Conservation (phyloP, 208 protist species). For the Leishmania amazonensis region DNA sequence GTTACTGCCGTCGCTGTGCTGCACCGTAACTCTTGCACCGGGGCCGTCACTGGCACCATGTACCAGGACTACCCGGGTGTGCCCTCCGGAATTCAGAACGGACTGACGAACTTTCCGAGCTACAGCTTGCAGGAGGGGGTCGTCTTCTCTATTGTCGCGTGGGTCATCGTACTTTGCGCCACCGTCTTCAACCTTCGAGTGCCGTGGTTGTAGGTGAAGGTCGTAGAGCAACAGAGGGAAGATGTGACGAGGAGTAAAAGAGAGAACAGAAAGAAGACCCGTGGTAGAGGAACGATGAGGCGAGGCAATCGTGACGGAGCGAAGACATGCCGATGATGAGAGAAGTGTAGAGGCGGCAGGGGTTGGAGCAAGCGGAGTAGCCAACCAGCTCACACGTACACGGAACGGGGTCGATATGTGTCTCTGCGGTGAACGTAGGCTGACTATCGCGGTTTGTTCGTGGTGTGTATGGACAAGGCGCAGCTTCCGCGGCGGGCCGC, state of each 20-base stretch:
- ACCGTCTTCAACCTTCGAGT: slow-evolving; percentile 50
- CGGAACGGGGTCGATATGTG: background rate
- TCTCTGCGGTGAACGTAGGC: background rate
- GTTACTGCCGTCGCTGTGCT: slow-evolving; percentile 47
- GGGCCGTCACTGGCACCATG: slow-evolving; percentile 3
- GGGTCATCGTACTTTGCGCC: slow-evolving; percentile 35
- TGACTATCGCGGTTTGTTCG: too few relatives aligned
- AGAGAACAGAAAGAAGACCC: background rate
- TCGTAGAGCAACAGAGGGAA: background rate
- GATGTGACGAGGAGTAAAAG: background rate
- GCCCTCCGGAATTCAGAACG: slow-evolving; percentile 48
- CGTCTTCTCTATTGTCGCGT: slow-evolving; percentile 47
- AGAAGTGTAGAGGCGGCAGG: too few relatives aligned
- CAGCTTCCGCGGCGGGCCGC: too few relatives aligned
- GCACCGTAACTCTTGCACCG: slow-evolving; percentile 38
- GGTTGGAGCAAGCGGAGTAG: background rate
- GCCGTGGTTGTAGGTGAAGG: slow-evolving; percentile 31
- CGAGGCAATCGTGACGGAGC: background rate
- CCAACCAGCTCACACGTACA: background rate
- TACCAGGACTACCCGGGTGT: slow-evolving; percentile 51
- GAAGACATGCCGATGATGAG: background rate
- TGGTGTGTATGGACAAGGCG: too few relatives aligned
- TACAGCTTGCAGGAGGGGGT: slow-evolving; percentile 64
- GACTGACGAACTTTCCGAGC: slow-evolving; percentile 41
- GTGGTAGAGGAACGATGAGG: background rate